Evolutionary conservation across 2,329 filamentous ascomycete species (phyloP).

Genomic region (Clarireedia hainanense): DNA sequence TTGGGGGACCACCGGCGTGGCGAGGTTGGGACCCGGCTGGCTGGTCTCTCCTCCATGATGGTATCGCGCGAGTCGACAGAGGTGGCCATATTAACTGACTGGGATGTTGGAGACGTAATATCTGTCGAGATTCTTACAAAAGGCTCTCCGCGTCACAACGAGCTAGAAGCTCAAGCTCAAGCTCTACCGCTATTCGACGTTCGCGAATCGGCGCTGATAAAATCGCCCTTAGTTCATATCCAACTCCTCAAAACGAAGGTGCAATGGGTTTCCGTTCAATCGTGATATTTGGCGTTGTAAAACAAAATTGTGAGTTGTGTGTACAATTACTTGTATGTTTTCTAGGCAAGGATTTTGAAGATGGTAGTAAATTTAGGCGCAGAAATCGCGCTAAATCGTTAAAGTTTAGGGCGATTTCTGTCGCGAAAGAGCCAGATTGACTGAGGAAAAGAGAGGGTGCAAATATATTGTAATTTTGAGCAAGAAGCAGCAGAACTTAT

Average conservation of each 20-base stretch:
- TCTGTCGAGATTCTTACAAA: not conserved
- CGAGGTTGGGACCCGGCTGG: slow-evolving; percentile 12
- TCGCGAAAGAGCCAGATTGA: slow-evolving; percentile 8
- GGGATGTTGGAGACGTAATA: not conserved
- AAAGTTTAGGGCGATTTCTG: slow-evolving; percentile 8
- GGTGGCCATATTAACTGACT: not conserved
- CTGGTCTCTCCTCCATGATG: slow-evolving; percentile 10
- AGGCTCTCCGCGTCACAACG: not conserved
- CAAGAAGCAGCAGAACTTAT: not conserved
- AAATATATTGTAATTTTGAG: not conserved
- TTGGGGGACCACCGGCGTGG: slow-evolving; percentile 22
- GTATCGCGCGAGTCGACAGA: slow-evolving; percentile 16
- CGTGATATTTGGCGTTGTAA: not conserved
- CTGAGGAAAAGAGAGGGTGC: not conserved
- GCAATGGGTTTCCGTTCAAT: not conserved
- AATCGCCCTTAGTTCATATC: not conserved
- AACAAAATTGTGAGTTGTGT: not conserved
- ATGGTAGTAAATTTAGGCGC: slow-evolving; percentile 1
- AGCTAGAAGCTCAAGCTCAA: not conserved
- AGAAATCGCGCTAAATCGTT: slow-evolving; percentile 9
- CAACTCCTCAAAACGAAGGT: not conserved
- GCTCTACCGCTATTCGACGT: not conserved
- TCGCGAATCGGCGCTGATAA: not conserved
- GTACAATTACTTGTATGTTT: not conserved
- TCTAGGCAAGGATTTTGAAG: not conserved